A percentile compares a stretch with the other conserved stretches of the same genome.
Evolutionary conservation across 2,329 filamentous ascomycete species (phyloP).

Genomic region (Diplodia intermedia): DNA sequence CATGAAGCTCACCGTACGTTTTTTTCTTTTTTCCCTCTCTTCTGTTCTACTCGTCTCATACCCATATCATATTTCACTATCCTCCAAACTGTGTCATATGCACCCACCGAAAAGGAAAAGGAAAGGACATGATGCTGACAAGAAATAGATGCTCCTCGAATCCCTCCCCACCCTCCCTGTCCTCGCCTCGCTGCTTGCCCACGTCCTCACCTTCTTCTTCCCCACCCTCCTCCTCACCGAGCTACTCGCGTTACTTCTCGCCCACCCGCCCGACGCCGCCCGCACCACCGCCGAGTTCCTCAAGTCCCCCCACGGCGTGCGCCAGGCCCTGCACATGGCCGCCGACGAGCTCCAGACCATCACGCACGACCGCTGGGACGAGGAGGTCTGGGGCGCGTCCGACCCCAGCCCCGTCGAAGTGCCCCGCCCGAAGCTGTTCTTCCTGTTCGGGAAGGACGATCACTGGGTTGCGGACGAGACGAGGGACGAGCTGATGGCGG

Average conservation of each 20-base stretch:
- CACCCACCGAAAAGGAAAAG: too few species aligned
- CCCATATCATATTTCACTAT: too few species aligned
- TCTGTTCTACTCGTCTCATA: too few species aligned
- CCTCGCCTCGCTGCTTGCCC: conserved; percentile 48
- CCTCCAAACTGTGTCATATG: too few species aligned
- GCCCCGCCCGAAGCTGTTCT: conserved; percentile 57
- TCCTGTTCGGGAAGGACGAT: conserved; percentile 66
- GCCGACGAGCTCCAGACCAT: conserved; percentile 65
- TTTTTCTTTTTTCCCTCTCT: too few species aligned
- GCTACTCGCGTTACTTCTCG: conserved; percentile 54
- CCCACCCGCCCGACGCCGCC: conserved; percentile 53
- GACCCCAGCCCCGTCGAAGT: conserved; percentile 31
- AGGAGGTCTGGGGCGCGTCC: conserved; percentile 64
- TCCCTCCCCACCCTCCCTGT: conserved; percentile 36
- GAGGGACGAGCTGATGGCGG: conserved; percentile 60
- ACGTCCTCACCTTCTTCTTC: conserved; percentile 52
- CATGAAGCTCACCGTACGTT: conserved; percentile 48
- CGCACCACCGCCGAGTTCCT: conserved; percentile 60
- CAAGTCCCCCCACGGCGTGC: conserved; percentile 56
- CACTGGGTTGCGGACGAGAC: conserved; percentile 68
- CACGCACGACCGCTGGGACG: conserved; percentile 62
- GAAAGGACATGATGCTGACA: background rate
- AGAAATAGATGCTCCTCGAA: conserved; percentile 29
- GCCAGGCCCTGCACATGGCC: conserved; percentile 65
- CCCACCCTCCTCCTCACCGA: conserved; percentile 50